Conservation (phyloP, 768 basidiomycete species). For the Leucocoprinus leucothites region DNA sequence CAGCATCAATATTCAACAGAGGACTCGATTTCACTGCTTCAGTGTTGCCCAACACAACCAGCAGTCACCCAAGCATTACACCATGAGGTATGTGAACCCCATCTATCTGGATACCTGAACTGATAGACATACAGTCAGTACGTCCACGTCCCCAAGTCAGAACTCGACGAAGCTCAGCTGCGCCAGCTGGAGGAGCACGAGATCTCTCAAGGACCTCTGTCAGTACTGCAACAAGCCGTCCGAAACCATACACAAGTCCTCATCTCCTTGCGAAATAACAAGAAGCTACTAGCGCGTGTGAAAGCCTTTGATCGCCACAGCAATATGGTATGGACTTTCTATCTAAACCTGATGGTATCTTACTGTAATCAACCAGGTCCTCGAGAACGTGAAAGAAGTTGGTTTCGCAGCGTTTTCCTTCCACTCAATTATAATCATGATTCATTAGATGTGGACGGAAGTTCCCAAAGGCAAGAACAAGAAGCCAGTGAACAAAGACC, state of each 20-base stretch:
- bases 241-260: slow-evolving; percentile 97
- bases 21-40: neutral
- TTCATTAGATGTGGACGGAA: slow-evolving; percentile 97
- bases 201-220: slow-evolving; percentile 96
- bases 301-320: slow-evolving; percentile 99
- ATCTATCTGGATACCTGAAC: neutral
- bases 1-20: slow-evolving; percentile 23
- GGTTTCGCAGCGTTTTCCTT: slow-evolving; percentile 16
- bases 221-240: slow-evolving; percentile 95
- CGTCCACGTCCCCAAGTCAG: slow-evolving; percentile 93
- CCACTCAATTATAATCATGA: neutral
- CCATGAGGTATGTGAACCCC: slow-evolving; percentile 33
- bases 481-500: slow-evolving; percentile 98
- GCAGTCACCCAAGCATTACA: slow-evolving; percentile 1
- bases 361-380: slow-evolving; percentile 51
- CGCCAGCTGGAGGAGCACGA: slow-evolving; percentile 97
- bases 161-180: slow-evolving; percentile 95
- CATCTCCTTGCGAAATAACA: slow-evolving; percentile 96
- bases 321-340: slow-evolving; percentile 76
- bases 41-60: too few species aligned
- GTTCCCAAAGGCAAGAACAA: slow-evolving; percentile 97
- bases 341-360: neutral
- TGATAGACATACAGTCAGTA: slow-evolving; percentile 68
- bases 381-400: slow-evolving; percentile 98
- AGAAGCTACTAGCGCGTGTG: slow-evolving; percentile 91